phyloP scores from a whole-genome alignment of 1,139 yeast species.

The Taiozyma onychis region DNA sequence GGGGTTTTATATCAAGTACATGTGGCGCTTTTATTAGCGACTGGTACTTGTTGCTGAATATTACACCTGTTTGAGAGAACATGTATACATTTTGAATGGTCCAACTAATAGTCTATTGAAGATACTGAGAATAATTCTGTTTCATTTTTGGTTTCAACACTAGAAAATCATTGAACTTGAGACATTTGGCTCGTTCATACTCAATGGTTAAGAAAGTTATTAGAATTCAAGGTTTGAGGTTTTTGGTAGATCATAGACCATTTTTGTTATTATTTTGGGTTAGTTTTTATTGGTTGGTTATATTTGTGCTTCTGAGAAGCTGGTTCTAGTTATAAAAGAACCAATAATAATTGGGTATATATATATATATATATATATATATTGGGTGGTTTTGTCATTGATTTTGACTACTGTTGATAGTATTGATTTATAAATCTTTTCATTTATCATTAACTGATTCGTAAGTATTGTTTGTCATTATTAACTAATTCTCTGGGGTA shows the following conservation, averaged over 20 bases:
- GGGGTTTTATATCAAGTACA: background rate
- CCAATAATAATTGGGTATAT: background rate
- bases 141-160: background rate
- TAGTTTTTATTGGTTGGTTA: background rate
- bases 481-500: background rate
- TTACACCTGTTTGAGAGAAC: background rate
- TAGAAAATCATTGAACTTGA: slow-evolving; percentile 3
- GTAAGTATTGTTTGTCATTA: background rate
- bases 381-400: background rate
- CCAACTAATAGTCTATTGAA: background rate
- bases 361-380: background rate
- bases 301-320: background rate
- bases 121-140: background rate
- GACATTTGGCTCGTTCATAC: slow-evolving; percentile 11
- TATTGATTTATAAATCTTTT: background rate
- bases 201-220: background rate
- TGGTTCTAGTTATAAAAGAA: background rate
- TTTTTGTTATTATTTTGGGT: background rate
- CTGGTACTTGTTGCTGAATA: slow-evolving; percentile 1
- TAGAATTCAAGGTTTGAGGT: background rate
- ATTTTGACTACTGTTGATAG: background rate
- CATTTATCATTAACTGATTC: background rate
- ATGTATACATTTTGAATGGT: background rate
- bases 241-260: background rate
- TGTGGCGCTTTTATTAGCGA: slow-evolving; percentile 7